Evolutionary conservation across 306 rosid species (phyloP).

Genomic region (Argentina anserina): DNA sequence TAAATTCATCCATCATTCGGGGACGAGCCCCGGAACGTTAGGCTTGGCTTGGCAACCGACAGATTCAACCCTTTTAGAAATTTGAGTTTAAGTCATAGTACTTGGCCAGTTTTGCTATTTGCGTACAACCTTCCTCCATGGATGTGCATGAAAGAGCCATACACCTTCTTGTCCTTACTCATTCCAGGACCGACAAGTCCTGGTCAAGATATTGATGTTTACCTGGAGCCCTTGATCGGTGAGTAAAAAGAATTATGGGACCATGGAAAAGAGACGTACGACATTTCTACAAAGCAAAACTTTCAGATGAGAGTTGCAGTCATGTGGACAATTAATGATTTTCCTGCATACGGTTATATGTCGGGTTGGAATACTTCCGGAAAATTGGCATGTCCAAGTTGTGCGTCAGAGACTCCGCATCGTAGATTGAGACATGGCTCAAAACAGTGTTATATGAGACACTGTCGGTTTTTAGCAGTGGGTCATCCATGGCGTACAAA

Average conservation of each 20-base stretch:
- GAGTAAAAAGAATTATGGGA: background rate
- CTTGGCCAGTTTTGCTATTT: background rate
- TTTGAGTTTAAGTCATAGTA: background rate
- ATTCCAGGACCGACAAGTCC: too few species aligned
- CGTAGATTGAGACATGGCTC: too few species aligned
- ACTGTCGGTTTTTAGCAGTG: background rate
- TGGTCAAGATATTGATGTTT: too few species aligned
- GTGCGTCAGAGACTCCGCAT: too few species aligned
- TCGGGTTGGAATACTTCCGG: too few species aligned
- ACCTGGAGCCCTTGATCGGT: background rate
- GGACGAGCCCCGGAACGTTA: background rate
- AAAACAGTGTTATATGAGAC: too few species aligned
- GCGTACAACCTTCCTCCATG: background rate
- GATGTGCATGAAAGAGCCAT: constrained; percentile 4
- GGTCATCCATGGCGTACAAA: background rate
- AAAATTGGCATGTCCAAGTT: too few species aligned
- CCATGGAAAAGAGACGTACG: too few species aligned
- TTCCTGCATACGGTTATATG: too few species aligned
- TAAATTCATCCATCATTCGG: background rate
- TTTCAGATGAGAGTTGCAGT: too few species aligned
- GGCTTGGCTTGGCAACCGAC: background rate
- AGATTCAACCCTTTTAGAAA: background rate
- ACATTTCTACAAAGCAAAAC: too few species aligned
- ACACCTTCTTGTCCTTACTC: too few species aligned
- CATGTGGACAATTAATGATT: background rate